Evolutionary conservation across 768 basidiomycete species (phyloP).

Genomic region (Nevesoporus exiguus): DNA sequence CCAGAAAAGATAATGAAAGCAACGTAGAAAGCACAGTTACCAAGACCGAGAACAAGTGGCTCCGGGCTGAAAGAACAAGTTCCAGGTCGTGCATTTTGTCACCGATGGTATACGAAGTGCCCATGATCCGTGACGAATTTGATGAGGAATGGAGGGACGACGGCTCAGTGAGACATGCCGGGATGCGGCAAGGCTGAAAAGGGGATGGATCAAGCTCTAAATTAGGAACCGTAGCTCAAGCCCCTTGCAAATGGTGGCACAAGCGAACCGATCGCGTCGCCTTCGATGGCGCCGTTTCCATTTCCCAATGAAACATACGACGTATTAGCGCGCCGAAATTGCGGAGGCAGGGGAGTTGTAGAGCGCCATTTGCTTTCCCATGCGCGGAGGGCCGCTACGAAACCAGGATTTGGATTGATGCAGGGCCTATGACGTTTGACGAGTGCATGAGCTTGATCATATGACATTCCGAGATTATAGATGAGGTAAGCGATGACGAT

Average conservation of each 20-base stretch:
- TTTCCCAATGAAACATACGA: conserved; percentile 15
- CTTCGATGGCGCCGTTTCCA: not conserved
- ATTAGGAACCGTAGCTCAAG: conserved; percentile 23
- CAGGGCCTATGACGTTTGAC: conserved; percentile 67
- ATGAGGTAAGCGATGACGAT: conserved; percentile 83
- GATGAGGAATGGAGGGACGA: not conserved
- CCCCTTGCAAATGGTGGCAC: conserved; percentile 23
- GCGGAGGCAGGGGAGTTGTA: conserved; percentile 11
- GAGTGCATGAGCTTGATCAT: conserved; percentile 58
- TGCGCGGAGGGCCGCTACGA: conserved; percentile 54
- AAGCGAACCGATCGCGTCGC: not conserved
- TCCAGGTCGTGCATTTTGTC: not conserved
- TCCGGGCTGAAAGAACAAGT: not conserved
- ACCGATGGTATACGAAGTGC: conserved; percentile 5
- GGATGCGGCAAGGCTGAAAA: not conserved
- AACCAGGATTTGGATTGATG: conserved; percentile 75
- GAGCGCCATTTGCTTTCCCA: conserved; percentile 47
- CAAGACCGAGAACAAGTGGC: not conserved
- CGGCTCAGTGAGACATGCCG: not conserved
- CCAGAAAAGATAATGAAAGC: not conserved
- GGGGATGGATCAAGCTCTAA: not conserved
- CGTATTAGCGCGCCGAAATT: conserved; percentile 30
- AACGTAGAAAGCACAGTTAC: not conserved
- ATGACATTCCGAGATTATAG: conserved; percentile 67
- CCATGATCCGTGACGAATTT: not conserved